Evolutionary conservation across 163 green algal genomes (phyloP).

Genomic region (Scenedesmus sp.): DNA sequence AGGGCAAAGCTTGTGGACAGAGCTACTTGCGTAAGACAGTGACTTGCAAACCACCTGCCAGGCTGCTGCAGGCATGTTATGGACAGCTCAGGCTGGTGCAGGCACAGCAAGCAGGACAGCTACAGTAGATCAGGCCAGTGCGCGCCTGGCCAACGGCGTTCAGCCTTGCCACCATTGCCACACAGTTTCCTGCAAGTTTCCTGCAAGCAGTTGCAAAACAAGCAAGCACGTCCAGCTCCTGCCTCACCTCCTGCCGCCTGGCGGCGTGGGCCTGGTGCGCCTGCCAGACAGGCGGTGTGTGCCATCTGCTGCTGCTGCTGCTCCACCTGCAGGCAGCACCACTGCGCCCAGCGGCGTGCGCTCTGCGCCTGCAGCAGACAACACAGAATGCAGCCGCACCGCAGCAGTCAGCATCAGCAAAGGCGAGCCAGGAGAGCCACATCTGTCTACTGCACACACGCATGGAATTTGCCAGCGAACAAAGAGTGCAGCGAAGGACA

Average conservation of each 20-base stretch:
- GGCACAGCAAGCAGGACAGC: background rate
- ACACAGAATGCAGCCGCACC: background rate
- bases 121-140: background rate
- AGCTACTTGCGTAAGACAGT: background rate
- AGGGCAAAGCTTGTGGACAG: too few species aligned
- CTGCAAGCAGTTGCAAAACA: background rate
- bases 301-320: background rate
- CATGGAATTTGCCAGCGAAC: too few species aligned
- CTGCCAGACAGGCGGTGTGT: conserved; percentile 1
- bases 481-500: too few species aligned
- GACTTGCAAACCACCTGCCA: background rate
- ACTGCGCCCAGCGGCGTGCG: background rate
- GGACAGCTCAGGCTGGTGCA: background rate
- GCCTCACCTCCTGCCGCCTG: background rate
- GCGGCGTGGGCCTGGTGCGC: background rate
- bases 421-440: too few species aligned
- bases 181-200: too few species aligned
- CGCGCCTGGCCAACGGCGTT: background rate
- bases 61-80: background rate
- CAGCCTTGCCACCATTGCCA: too few species aligned
- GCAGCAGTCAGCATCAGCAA: background rate
- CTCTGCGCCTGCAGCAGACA: background rate
- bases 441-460: too few species aligned
- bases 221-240: background rate
- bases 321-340: conserved; percentile 4